phyloP scores from a whole-genome alignment of 768 basidiomycete species.

The Suillus subluteus region DNA sequence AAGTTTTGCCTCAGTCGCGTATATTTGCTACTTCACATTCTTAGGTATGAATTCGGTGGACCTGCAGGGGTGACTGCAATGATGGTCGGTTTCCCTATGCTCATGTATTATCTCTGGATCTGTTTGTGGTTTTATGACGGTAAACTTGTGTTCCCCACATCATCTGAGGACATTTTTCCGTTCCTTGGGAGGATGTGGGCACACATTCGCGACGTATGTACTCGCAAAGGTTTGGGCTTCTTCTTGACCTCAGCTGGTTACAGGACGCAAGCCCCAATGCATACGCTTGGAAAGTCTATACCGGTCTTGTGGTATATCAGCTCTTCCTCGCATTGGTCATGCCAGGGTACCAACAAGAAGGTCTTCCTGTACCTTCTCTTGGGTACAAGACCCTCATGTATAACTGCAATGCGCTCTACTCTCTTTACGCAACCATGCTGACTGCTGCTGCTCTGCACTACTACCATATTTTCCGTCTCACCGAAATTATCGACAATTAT shows the following conservation, averaged over 20 bases:
- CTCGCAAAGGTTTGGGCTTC: background rate
- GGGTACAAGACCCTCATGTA: constrained; percentile 92
- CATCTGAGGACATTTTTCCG: constrained; percentile 70
- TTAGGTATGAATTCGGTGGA: constrained; percentile 95
- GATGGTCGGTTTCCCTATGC: constrained; percentile 90
- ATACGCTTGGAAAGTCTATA: constrained; percentile 91
- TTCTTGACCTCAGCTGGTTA: background rate
- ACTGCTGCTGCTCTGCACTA: constrained; percentile 78
- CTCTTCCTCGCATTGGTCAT: constrained; percentile 88
- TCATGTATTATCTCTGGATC: constrained; percentile 99
- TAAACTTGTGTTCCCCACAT: constrained; percentile 68
- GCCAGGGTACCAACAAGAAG: constrained; percentile 92
- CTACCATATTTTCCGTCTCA: constrained; percentile 84
- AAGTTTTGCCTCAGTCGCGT: constrained; percentile 21
- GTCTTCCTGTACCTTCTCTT: constrained; percentile 94
- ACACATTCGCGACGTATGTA: constrained; percentile 77
- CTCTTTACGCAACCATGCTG: constrained; percentile 80
- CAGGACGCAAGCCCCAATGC: constrained; percentile 91
- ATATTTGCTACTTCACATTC: constrained; percentile 1
- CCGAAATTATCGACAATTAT: constrained; percentile 94
- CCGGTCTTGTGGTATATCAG: constrained; percentile 85
- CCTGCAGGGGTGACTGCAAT: constrained; percentile 90
- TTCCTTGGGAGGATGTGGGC: constrained; percentile 83
- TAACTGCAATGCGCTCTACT: constrained; percentile 93
- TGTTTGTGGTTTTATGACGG: constrained; percentile 98